Percentiles rank a stretch among this genome's conserved stretches.
Evolutionary conservation across 2,329 filamentous ascomycete genomes (phyloP).

Genomic region (Verticillium isaacii): DNA sequence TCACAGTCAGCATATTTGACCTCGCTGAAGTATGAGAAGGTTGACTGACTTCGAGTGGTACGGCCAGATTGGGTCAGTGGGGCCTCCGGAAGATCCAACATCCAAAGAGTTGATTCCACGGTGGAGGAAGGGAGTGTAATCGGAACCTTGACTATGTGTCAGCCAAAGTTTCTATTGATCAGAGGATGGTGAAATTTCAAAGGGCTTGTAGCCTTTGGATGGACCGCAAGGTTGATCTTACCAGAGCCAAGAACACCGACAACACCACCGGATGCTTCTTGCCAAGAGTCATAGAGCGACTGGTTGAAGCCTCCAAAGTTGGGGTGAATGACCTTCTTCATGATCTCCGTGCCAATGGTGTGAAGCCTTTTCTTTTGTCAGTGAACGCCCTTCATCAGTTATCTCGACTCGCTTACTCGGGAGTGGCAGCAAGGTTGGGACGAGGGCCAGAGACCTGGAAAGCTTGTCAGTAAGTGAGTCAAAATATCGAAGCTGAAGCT

Average conservation of each 20-base stretch:
- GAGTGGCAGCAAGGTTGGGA: conserved; percentile 56
- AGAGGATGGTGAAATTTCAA: no score
- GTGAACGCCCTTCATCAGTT: neutral
- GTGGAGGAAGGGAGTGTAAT: conserved; percentile 65
- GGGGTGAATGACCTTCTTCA: conserved; percentile 52
- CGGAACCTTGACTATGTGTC: conserved; percentile 42
- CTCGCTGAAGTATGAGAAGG: no score
- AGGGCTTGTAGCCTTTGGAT: no score
- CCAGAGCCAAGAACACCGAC: conserved; percentile 53
- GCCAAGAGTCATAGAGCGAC: conserved; percentile 36
- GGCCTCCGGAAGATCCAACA: conserved; percentile 42
- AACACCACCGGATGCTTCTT: conserved; percentile 23
- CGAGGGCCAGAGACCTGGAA: conserved; percentile 41
- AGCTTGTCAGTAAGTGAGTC: conserved; percentile 10
- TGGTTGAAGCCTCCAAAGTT: conserved; percentile 49
- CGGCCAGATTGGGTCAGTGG: conserved; percentile 57
- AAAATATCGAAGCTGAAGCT: conserved; percentile 17
- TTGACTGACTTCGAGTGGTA: conserved; percentile 54
- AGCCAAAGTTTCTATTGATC: neutral
- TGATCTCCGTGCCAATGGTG: conserved; percentile 57
- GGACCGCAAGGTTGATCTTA: neutral
- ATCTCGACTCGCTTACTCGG: conserved; percentile 33
- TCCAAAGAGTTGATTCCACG: conserved; percentile 44
- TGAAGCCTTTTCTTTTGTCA: conserved; percentile 37
- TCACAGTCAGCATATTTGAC: conserved; percentile 24